Percentiles rank a stretch among this genome's conserved stretches.
phyloP scores from a whole-genome alignment of 176 grass and related monocot species.

The Oryza nivara region DNA sequence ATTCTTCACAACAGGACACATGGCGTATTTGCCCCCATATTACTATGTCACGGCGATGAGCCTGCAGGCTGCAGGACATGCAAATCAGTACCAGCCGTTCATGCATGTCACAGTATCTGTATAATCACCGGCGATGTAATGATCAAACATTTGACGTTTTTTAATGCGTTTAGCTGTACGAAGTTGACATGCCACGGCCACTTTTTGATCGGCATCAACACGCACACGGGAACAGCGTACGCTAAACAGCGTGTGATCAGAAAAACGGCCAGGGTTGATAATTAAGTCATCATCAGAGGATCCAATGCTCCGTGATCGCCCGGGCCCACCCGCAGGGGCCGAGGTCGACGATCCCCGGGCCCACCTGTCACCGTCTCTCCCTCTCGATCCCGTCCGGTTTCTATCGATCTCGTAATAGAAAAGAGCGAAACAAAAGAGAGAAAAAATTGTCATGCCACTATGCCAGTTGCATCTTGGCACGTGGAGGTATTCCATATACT shows the following conservation, averaged over 20 bases:
- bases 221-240: not conserved
- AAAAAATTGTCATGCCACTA: not conserved
- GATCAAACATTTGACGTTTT: not conserved
- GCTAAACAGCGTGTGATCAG: not conserved
- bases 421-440: too few species aligned
- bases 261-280: not conserved
- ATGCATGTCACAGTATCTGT: not conserved
- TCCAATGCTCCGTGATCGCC: constrained; percentile 11
- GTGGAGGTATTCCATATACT: not conserved
- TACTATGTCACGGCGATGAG: not conserved
- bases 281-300: not conserved
- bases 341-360: not conserved
- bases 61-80: not conserved
- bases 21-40: too few species aligned
- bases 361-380: not conserved
- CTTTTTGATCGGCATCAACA: not conserved
- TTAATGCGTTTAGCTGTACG: not conserved
- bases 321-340: not conserved
- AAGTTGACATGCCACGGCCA: not conserved
- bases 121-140: not conserved
- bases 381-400: not conserved
- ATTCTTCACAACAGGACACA: not conserved
- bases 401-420: not conserved
- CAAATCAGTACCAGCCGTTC: not conserved
- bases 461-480: not conserved